Conservation (phyloP, 2,329 filamentous ascomycete species). For the Pyrenochaeta sp. region DNA sequence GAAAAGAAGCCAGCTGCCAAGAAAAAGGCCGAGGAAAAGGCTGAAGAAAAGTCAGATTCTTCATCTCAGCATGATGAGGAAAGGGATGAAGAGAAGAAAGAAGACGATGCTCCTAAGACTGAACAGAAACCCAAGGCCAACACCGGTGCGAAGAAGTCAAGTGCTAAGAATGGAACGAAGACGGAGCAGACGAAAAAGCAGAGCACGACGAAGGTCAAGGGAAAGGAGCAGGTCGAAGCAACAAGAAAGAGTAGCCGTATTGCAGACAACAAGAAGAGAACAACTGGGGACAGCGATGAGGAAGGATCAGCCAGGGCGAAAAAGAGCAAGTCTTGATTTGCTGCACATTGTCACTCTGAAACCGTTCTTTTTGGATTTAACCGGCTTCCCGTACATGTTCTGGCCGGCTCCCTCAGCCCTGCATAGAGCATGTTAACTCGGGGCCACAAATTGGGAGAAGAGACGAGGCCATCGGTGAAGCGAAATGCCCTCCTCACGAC, state of each 20-base stretch:
- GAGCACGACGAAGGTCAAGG: conserved; percentile 19
- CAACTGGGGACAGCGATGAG: conserved; percentile 24
- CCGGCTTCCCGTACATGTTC: background rate
- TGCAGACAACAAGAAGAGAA: conserved; percentile 26
- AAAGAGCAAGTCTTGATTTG: conserved; percentile 21
- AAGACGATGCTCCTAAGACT: conserved; percentile 22
- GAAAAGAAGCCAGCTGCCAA: conserved; percentile 40
- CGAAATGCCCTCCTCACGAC: no score
- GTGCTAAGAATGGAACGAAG: conserved; percentile 23
- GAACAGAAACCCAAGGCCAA: conserved; percentile 33
- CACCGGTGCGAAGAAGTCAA: conserved; percentile 21
- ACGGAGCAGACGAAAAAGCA: conserved; percentile 22
- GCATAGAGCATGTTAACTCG: background rate
- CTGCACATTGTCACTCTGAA: no score
- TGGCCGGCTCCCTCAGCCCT: background rate
- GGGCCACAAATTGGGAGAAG: background rate
- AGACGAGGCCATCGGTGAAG: background rate
- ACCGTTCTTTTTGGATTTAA: no score
- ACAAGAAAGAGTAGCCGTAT: conserved; percentile 27
- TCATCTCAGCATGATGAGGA: no score
- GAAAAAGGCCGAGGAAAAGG: conserved; percentile 28
- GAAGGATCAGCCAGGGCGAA: conserved; percentile 27
- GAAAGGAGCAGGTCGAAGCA: conserved; percentile 26
- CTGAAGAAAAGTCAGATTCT: conserved; percentile 18
- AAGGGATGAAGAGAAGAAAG: conserved; percentile 19